Evolutionary conservation across 2,329 filamentous ascomycete genomes (phyloP).

Genomic region (Epichloe aotearoae): DNA sequence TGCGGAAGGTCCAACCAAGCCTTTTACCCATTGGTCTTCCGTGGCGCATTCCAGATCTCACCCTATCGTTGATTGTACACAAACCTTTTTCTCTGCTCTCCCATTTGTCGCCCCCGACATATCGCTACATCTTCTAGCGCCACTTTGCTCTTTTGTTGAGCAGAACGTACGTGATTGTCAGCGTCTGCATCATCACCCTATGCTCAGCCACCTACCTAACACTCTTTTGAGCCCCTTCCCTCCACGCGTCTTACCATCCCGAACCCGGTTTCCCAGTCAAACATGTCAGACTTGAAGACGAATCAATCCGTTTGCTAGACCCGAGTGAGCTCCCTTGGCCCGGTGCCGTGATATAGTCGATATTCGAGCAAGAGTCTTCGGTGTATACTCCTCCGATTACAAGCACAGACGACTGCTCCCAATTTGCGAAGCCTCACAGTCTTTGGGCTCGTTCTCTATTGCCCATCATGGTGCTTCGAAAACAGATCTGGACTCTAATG

Average conservation of each 20-base stretch:
- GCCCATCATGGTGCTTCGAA: conserved; percentile 34
- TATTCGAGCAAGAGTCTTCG: too few species aligned
- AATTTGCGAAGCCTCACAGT: background rate
- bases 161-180: background rate
- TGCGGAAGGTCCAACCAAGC: background rate
- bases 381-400: too few species aligned
- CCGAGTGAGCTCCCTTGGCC: background rate
- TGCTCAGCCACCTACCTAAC: background rate
- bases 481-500: conserved; percentile 48
- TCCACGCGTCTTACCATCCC: too few species aligned
- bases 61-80: background rate
- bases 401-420: background rate
- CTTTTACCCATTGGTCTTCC: background rate
- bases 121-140: background rate
- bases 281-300: background rate
- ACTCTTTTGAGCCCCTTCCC: too few species aligned
- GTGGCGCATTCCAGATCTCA: background rate
- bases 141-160: background rate
- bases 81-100: background rate
- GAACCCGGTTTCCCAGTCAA: too few species aligned
- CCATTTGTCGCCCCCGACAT: background rate
- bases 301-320: background rate
- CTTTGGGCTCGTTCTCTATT: background rate
- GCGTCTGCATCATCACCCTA: background rate
- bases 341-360: background rate